Conservation (phyloP, 306 rosid species). For the Herpetospermum pedunculosum region DNA sequence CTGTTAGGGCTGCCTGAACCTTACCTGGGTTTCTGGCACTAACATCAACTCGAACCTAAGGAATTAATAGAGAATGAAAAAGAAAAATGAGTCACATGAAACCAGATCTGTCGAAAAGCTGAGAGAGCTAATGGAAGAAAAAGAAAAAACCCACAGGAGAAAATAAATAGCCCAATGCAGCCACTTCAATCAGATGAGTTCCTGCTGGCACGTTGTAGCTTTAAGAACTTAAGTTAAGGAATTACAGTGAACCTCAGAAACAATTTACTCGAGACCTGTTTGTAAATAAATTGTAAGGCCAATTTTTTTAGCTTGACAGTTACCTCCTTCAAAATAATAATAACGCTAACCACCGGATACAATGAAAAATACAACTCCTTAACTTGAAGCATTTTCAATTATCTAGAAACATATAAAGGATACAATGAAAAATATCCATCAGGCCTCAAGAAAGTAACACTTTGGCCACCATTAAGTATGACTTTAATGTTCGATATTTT, state of each 20-base stretch:
- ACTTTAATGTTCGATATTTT: slow-evolving; percentile 76
- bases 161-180: slow-evolving; percentile 74
- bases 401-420: slow-evolving; percentile 33
- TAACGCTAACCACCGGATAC: neutral
- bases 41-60: slow-evolving; percentile 93
- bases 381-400: neutral
- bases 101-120: neutral
- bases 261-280: neutral
- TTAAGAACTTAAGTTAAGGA: slow-evolving; percentile 45
- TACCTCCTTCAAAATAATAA: neutral
- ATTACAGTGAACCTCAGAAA: slow-evolving; percentile 8
- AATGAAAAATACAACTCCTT: neutral
- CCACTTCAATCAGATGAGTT: slow-evolving; percentile 94
- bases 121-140: slow-evolving; percentile 4
- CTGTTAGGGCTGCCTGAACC: slow-evolving; percentile 92
- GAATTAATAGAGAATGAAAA: slow-evolving; percentile 5
- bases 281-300: neutral
- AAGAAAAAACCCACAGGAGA: slow-evolving; percentile 53
- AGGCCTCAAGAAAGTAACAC: slow-evolving; percentile 75
- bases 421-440: slow-evolving; percentile 98
- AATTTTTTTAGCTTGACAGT: neutral
- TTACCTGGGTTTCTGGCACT: slow-evolving; percentile 96
- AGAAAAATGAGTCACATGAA: neutral
- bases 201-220: slow-evolving; percentile 93
- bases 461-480: slow-evolving; percentile 88